Conservation (phyloP, 345 rosid genomes). For the Sonneratia caseolaris region DNA sequence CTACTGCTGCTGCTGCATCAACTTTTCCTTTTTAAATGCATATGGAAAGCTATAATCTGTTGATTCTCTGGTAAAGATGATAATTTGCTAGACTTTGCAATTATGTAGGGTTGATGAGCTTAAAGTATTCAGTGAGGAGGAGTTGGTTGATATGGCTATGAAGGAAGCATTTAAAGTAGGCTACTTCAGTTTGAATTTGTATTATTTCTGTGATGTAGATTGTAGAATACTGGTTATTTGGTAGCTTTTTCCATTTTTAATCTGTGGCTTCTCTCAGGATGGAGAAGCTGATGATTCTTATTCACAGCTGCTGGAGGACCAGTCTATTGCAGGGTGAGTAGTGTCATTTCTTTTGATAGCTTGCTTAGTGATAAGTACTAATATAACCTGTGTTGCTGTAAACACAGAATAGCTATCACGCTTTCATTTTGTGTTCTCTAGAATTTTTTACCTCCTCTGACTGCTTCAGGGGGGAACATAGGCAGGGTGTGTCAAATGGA, state of each 20-base stretch:
- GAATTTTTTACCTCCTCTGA: neutral
- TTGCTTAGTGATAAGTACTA: neutral
- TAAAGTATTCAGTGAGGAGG: constrained; percentile 35
- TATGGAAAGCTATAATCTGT: neutral
- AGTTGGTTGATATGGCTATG: constrained; percentile 50
- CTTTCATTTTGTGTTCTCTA: neutral
- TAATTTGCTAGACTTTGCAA: neutral
- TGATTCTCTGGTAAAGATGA: neutral
- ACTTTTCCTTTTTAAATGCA: neutral
- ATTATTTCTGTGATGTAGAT: neutral
- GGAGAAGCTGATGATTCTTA: constrained; percentile 12
- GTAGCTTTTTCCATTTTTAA: neutral
- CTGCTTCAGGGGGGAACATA: constrained; percentile 2
- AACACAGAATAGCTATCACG: neutral
- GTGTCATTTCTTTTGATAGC: neutral
- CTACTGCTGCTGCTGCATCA: neutral
- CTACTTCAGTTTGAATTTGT: neutral
- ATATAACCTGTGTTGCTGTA: neutral
- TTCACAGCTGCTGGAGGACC: constrained; percentile 12
- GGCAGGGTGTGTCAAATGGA: neutral
- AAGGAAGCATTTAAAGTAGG: constrained; percentile 34
- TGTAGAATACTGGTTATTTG: neutral
- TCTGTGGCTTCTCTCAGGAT: constrained; percentile 14
- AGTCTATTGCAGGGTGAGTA: constrained; percentile 3
- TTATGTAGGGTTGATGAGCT: constrained; percentile 47